Base-by-base conservation (phyloP, 371 early-diverging fungal genomes). In the Funneliformis caledonium region DNA sequence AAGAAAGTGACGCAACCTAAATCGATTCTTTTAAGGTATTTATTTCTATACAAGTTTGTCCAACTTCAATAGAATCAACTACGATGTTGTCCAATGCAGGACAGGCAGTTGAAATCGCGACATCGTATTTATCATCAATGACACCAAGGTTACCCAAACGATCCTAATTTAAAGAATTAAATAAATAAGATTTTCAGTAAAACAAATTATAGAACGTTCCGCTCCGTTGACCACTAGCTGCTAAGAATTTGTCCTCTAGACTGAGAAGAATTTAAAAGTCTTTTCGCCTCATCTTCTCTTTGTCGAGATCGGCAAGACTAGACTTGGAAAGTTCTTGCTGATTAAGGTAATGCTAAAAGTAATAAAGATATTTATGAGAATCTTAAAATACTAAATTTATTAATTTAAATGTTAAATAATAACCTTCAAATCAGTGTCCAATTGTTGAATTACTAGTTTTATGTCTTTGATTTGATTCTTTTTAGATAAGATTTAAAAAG, bases 1-100 rank as follows among this genome's bases (percentile, higher is more conserved):
- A 98, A 92, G 81, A 99, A 97, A 0, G 93, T 93, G 0, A 96
- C 98, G 48, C 99, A 92, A 7, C 98, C 98, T 6, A 99, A 85
- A 73, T 95, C 94, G 76, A 94, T 90, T 72, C 89, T 89, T 83
- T 96, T 94, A 65, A 99, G 88, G 81, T 94, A 92, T 76, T 97
- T 95, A 65, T 26, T 26, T 26, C 26, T 26, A 26, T 26, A 26
- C 26, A 26, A 26, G 26, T 26, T 26, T 26, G 26, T 26, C 26
- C 26, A 26, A 26, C 26, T 26, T 26, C 26, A 26, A 26, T 26
- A 26, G 26, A 26, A 26, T 26, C 26, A 26, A 26, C 26, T 26
- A 26, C 26, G 26, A 26, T 26, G 26, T 26, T 26, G 26, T 26
- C 0, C 26, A 26, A 26, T 26, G 26, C 26, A 26, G 26, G 26